These are phyloP conservation scores for Aureobasidium sp. DNA, from an alignment of 2,329 filamentous ascomycete species.

Conservation along the genomic window DNA sequence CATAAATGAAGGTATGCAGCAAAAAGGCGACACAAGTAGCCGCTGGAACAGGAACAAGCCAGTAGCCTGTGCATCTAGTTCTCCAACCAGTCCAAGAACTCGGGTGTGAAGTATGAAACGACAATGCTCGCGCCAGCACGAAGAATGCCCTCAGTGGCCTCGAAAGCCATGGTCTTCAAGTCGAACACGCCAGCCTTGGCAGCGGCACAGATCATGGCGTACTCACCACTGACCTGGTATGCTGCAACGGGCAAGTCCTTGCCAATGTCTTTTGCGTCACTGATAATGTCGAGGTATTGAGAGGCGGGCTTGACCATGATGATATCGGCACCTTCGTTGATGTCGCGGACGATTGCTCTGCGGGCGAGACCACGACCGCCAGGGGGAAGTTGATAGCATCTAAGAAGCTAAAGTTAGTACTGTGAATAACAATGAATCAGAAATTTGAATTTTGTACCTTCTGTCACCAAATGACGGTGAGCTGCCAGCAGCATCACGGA, in stretches of 20 bases:
- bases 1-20: neutral
- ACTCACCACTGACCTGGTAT: constrained; percentile 96
- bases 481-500: constrained; percentile 91
- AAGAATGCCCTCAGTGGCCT: constrained; percentile 87
- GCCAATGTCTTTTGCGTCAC: constrained; percentile 89
- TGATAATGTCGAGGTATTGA: constrained; percentile 95
- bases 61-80: constrained; percentile 11
- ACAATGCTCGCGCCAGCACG: constrained; percentile 89
- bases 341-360: constrained; percentile 81
- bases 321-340: constrained; percentile 88
- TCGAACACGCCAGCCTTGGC: constrained; percentile 97
- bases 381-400: constrained; percentile 93
- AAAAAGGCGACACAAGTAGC: neutral
- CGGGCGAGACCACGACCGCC: constrained; percentile 86
- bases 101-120: constrained; percentile 88
- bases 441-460: constrained; percentile 22
- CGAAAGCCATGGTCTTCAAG: constrained; percentile 87
- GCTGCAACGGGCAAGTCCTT: constrained; percentile 87
- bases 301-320: constrained; percentile 99
- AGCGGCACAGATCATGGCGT: constrained; percentile 92
- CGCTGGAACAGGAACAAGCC: neutral
- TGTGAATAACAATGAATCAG: neutral
- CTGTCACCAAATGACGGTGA: constrained; percentile 87
- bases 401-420: neutral
- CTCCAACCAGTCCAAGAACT: constrained; percentile 55